Conservation (phyloP, 1,284 basidiomycete genomes). For the Sparassis latifolia region DNA sequence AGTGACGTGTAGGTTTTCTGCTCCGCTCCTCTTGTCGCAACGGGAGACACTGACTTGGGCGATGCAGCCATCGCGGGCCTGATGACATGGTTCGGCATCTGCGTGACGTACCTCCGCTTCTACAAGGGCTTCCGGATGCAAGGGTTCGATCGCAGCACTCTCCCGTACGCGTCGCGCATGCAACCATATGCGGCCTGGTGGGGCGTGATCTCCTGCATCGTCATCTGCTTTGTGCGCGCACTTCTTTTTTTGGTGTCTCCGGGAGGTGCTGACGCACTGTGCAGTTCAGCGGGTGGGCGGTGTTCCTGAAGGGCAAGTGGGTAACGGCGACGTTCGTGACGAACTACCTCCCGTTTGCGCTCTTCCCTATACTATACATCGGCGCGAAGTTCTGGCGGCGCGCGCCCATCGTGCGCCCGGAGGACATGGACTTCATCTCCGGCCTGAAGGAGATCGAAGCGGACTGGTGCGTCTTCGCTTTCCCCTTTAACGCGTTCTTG, state of each 20-base stretch:
- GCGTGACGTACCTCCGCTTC: slow-evolving; percentile 77
- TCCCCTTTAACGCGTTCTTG: slow-evolving; percentile 3
- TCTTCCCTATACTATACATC: slow-evolving; percentile 74
- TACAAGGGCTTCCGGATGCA: slow-evolving; percentile 71
- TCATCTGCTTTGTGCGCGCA: slow-evolving; percentile 63
- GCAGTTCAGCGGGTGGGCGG: slow-evolving; percentile 68
- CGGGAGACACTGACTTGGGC: neutral
- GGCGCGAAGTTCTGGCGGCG: slow-evolving; percentile 49
- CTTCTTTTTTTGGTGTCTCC: neutral
- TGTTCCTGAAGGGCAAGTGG: slow-evolving; percentile 72
- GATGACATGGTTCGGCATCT: slow-evolving; percentile 84
- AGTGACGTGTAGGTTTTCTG: slow-evolving; percentile 26
- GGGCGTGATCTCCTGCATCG: slow-evolving; percentile 40
- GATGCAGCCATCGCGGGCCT: slow-evolving; percentile 52
- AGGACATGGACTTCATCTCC: slow-evolving; percentile 76
- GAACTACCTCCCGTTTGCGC: slow-evolving; percentile 70
- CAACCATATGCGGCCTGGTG: slow-evolving; percentile 76
- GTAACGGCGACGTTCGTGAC: slow-evolving; percentile 41
- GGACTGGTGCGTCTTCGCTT: slow-evolving; percentile 36
- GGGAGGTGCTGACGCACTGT: too few species aligned
- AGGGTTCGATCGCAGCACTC: slow-evolving; percentile 54
- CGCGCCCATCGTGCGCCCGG: slow-evolving; percentile 36
- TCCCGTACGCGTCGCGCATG: slow-evolving; percentile 63
- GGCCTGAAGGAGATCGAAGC: slow-evolving; percentile 71
- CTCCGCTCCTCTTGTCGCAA: neutral